Percentiles rank a stretch among this genome's conserved stretches.
These are phyloP conservation scores for Botryotinia narcissicola DNA, from an alignment of 2,329 filamentous ascomycete genomes.

Conservation along the genomic window DNA sequence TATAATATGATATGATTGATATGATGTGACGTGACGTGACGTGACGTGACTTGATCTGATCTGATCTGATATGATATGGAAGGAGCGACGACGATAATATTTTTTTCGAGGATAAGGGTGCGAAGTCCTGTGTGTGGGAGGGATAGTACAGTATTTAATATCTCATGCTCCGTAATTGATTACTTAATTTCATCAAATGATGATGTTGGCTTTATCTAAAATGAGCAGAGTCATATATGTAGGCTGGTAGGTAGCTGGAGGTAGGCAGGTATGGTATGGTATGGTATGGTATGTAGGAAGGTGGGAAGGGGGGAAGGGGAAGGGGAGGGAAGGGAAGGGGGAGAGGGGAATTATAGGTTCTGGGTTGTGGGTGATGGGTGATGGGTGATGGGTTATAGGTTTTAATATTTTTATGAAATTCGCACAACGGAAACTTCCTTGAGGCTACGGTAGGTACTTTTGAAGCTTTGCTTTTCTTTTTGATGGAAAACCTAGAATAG, in stretches of 20 bases:
- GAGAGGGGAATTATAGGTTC: background rate
- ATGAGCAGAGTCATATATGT: background rate
- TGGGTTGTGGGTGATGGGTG: background rate
- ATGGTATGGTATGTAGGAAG: background rate
- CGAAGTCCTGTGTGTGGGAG: background rate
- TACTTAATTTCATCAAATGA: background rate
- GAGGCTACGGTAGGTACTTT: background rate
- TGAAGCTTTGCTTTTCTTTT: background rate
- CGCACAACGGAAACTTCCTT: background rate
- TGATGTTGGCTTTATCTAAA: background rate
- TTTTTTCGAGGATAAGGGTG: background rate
- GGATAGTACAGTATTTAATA: background rate
- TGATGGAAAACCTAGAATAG: background rate
- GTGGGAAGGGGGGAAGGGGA: background rate
- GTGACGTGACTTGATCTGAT: background rate
- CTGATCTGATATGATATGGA: background rate
- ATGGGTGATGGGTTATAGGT: background rate
- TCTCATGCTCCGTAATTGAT: background rate
- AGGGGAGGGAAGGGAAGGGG: background rate
- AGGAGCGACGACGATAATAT: background rate
- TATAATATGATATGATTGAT: background rate
- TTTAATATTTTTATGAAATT: background rate
- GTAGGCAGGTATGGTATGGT: background rate
- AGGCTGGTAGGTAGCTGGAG: background rate
- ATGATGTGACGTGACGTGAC: background rate